Conservation (phyloP, 768 basidiomycete species). For the Gloeopeniophorella convolvens region DNA sequence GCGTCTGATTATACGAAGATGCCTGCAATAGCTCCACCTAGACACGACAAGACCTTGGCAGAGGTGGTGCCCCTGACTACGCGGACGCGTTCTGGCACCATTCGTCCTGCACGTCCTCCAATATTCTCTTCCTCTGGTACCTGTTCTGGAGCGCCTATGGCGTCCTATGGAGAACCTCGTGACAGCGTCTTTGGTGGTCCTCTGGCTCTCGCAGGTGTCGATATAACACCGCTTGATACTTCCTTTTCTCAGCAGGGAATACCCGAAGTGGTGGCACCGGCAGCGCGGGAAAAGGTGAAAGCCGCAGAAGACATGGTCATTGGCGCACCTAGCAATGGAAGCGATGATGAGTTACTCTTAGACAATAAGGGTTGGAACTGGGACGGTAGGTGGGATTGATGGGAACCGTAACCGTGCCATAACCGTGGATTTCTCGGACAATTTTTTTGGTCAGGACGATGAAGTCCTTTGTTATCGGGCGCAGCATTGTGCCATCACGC, state of each 20-base stretch:
- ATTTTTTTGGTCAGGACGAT: neutral
- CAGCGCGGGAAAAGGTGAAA: neutral
- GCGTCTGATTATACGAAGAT: slow-evolving; percentile 16
- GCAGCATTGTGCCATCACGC: too few species aligned
- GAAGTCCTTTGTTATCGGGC: too few species aligned
- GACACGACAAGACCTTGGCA: neutral
- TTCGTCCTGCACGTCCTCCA: slow-evolving; percentile 15
- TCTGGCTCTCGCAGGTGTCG: neutral
- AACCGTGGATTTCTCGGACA: neutral
- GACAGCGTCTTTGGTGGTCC: neutral
- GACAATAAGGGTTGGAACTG: slow-evolving; percentile 19
- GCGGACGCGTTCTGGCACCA: slow-evolving; percentile 22
- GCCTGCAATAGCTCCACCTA: neutral
- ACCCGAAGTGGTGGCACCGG: neutral
- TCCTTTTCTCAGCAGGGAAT: neutral
- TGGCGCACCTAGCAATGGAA: slow-evolving; percentile 4
- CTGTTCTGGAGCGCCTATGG: slow-evolving; percentile 1
- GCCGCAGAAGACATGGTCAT: slow-evolving; percentile 1
- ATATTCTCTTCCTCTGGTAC: neutral
- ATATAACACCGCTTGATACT: neutral
- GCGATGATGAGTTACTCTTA: slow-evolving; percentile 19
- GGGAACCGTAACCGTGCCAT: neutral
- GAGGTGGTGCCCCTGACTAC: slow-evolving; percentile 9
- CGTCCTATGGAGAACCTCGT: slow-evolving; percentile 21
- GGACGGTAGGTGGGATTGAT: slow-evolving; percentile 18